Base-by-base conservation (phyloP, 768 basidiomycete genomes). In the Amylocystis lapponica region DNA sequence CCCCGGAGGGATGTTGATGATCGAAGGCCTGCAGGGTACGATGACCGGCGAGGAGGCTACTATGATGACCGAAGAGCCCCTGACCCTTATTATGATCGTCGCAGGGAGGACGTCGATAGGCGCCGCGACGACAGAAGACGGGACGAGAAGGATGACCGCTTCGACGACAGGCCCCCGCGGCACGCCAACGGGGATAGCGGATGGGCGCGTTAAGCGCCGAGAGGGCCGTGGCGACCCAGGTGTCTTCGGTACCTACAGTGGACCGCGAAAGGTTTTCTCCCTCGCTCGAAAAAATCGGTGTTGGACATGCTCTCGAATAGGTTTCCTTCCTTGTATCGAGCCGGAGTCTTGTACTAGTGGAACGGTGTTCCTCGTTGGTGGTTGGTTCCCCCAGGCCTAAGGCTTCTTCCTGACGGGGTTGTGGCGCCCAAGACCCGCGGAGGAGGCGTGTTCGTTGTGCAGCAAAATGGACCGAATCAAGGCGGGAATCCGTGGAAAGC, bases 1-100 rank as follows among this genome's bases (percentile, higher is more conserved):
- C 75, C 79, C 47, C 76, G 72, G 75, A 84, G 86, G 75, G 84
- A 88, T 58, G 70, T 70, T 67, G 85, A 88, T 72, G 85, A 88
- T 68, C 80, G 74, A 77, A 83, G 83, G 76, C 78, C 84, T 80
- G 83, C 84, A 81, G 86, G 85, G 81, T 86, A 88, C 81, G 87
- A 89, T 79, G 83, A 87, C 66, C 81, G 87, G 66, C 82, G 87
- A 67, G 85, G 83, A 59, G 80, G 78, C 59, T 79, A 72, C 54
- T 67, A 81, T 79, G 83, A 86, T 80, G 81, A 81, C 66, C 83
- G 78, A 71, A 81, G 78, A 80, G 76, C 69, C 64, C 83, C 83
- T 81, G 83, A 87, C 75, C 77, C 76, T 73, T 79, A 83, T 81
- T 81, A 82, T 82, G 85, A 87, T 65, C 85, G 87, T 61, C 83